Conservation (phyloP, 345 rosid species). For the Pistacia vera region DNA sequence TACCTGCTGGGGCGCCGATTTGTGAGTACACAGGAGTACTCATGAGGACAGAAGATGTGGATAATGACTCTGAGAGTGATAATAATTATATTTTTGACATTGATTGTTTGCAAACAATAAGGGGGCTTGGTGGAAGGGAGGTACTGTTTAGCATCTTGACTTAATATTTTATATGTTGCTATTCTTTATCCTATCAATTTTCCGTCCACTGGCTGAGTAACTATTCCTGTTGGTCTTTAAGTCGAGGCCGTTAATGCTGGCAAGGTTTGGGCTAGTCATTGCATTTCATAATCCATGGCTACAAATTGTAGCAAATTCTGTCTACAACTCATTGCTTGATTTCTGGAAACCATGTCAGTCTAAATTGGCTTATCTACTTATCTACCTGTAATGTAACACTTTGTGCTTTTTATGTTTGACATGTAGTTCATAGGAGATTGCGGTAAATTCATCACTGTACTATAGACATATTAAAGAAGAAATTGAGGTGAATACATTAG, state of each 20-base stretch:
- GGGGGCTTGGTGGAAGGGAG: slow-evolving; percentile 85
- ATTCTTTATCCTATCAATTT: not conserved
- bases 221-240: not conserved
- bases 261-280: too few relatives aligned
- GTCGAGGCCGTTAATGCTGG: not conserved
- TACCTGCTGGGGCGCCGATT: slow-evolving; percentile 90
- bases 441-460: too few relatives aligned
- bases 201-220: not conserved
- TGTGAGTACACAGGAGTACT: slow-evolving; percentile 87
- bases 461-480: too few relatives aligned
- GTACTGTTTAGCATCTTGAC: slow-evolving; percentile 26
- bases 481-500: too few relatives aligned
- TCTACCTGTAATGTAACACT: not conserved
- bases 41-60: slow-evolving; percentile 71
- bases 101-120: slow-evolving; percentile 96
- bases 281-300: not conserved
- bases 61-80: slow-evolving; percentile 62
- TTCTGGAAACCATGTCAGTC: not conserved
- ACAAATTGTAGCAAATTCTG: not conserved
- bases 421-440: not conserved
- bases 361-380: not conserved
- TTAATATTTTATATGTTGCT: not conserved
- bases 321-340: not conserved
- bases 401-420: not conserved
- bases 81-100: slow-evolving; percentile 87